A percentile compares a stretch with the other conserved stretches of the same genome.
Evolutionary conservation across 1,139 yeast species (phyloP).

Genomic region (Lodderomyces margitis): DNA sequence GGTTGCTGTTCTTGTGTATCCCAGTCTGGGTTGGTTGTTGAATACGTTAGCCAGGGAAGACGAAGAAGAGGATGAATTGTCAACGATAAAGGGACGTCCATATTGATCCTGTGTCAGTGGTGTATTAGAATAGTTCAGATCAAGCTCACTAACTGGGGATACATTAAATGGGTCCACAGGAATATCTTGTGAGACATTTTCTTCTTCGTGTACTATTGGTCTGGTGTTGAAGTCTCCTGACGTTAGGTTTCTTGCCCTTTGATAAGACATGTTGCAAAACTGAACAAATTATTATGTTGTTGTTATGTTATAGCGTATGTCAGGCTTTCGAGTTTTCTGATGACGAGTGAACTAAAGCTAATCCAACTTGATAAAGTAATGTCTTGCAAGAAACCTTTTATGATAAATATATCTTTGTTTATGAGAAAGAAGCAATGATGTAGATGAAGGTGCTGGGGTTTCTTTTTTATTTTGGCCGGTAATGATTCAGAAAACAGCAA

Average conservation of each 20-base stretch:
- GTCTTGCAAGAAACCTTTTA: too few species aligned
- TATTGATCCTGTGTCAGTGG: background rate
- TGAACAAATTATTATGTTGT: background rate
- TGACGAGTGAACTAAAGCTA: too few species aligned
- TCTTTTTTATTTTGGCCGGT: too few species aligned
- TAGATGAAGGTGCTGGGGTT: too few species aligned
- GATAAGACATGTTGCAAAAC: background rate
- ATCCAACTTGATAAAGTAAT: too few species aligned
- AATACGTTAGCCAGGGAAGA: slow-evolving; percentile 1
- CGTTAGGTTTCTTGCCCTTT: slow-evolving; percentile 1
- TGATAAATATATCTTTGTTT: too few species aligned
- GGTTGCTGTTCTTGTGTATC: background rate
- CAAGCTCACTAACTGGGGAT: background rate
- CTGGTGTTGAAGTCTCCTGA: background rate
- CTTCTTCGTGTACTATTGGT: background rate
- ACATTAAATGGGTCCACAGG: background rate
- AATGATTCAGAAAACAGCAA: too few species aligned
- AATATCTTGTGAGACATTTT: background rate
- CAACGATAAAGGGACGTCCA: background rate
- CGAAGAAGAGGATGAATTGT: background rate
- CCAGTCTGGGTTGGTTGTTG: background rate
- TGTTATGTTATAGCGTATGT: too few species aligned
- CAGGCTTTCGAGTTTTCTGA: too few species aligned
- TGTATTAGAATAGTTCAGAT: background rate
- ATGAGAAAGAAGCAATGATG: too few species aligned